Base-by-base conservation (phyloP, 2,329 filamentous ascomycete species). In the Exophiala sp. region DNA sequence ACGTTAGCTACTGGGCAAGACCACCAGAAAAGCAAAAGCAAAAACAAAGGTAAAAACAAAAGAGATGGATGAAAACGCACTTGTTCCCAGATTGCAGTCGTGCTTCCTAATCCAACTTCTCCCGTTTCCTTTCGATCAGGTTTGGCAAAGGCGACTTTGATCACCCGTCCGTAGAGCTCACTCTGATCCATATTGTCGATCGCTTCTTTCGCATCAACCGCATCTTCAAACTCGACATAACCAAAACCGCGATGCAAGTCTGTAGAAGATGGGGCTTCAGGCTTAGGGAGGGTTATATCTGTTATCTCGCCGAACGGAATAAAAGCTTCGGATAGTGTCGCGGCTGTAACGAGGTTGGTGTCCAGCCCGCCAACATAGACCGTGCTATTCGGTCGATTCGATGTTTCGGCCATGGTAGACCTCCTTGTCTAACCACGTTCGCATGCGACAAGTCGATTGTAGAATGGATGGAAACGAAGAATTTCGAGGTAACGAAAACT, bases 131-230 rank as follows among this genome's bases (percentile, higher is more conserved):
- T 96, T 29, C 58, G 47, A 59, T 94, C 90, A 32, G 89, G 84
- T 72, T 96, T 99, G 40, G 95, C 95, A 51, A 87, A 82, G 41
- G 90, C 91, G 47, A 97, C 92, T 70, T 91, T 96, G 69, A 99
- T 87, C 11, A 94, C 86, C 55, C 89, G 84, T 9, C 94, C 95
- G 69, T 92, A 97, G 42, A 99, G 82, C 74, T 97, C 92, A 57
- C 91, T 88, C 70, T 96, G 91, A 69, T 99, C 90, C 92, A 99
- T 97, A 69, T 99, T 99, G 78, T 97, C 91, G 70, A 99, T 96
- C 47, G 94, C 94, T 72, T 97, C 92, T 66, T 86, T 86, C 24
- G 91, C 92, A 72, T 99, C 94, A 53, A 86, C 83, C 10, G 84
- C 80, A 53, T 90, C 82, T 65, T 96, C 91, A 67, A 89, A 99